Conservation (phyloP, 1,284 basidiomycete genomes). For the Sporisorium graminicola region DNA sequence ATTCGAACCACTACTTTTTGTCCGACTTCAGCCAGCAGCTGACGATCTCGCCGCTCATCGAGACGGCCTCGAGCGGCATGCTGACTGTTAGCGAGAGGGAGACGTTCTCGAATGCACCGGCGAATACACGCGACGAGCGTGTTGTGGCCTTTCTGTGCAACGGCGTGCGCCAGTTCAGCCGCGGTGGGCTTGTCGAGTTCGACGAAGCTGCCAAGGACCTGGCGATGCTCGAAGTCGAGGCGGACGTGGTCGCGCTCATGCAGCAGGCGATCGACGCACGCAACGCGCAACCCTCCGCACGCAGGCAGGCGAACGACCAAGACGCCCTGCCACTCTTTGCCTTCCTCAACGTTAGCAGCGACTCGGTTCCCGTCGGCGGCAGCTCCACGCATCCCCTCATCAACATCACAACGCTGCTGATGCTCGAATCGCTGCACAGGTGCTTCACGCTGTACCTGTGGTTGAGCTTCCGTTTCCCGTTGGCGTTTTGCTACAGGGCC, state of each 20-base stretch:
- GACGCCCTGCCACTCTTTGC: constrained; percentile 30
- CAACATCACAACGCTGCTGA: constrained; percentile 69
- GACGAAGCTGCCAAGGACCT: constrained; percentile 69
- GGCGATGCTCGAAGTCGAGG: constrained; percentile 70
- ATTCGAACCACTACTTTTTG: constrained; percentile 72
- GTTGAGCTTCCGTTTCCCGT: constrained; percentile 82
- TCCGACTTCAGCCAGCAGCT: constrained; percentile 69
- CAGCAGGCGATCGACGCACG: constrained; percentile 24
- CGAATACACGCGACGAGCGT: constrained; percentile 72
- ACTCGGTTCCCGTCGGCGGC: background rate
- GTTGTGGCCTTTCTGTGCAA: constrained; percentile 69
- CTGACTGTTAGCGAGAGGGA: constrained; percentile 75
- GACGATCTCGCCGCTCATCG: constrained; percentile 68
- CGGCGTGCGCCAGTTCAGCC: constrained; percentile 70
- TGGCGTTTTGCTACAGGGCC: constrained; percentile 78
- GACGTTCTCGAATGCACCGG: constrained; percentile 72
- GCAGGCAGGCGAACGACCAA: background rate
- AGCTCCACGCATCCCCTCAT: constrained; percentile 35
- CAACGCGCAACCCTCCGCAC: background rate
- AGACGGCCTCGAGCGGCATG: constrained; percentile 70
- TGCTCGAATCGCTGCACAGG: constrained; percentile 86
- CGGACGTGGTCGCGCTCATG: constrained; percentile 24
- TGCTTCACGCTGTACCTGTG: constrained; percentile 87
- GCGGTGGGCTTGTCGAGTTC: constrained; percentile 70
- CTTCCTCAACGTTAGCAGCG: constrained; percentile 14